Percentiles rank a stretch among this genome's conserved stretches.
Conservation (phyloP, 2,329 filamentous ascomycete genomes). For the Bertia moriformis region DNA sequence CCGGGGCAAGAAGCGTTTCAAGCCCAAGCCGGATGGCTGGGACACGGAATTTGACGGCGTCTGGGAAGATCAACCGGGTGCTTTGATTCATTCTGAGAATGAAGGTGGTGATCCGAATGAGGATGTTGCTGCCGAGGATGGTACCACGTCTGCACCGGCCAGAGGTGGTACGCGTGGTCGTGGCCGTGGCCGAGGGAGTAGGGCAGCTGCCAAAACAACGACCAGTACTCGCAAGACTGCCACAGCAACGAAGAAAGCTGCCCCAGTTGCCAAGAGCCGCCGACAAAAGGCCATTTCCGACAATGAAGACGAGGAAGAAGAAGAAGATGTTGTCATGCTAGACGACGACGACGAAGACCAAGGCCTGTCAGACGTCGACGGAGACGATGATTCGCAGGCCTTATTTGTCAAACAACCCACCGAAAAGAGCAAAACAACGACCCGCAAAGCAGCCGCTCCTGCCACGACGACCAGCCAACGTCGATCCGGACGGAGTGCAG, state of each 20-base stretch:
- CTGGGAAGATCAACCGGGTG: slow-evolving; percentile 21
- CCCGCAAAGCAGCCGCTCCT: background rate
- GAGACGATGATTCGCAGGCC: slow-evolving; percentile 31
- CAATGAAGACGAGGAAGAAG: slow-evolving; percentile 21
- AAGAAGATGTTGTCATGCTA: slow-evolving; percentile 17
- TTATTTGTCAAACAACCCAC: slow-evolving; percentile 38
- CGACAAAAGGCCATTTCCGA: slow-evolving; percentile 8
- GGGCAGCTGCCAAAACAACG: slow-evolving; percentile 5
- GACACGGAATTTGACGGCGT: slow-evolving; percentile 52
- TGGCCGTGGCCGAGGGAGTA: slow-evolving; percentile 4
- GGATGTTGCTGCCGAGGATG: slow-evolving; percentile 30
- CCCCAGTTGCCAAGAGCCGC: slow-evolving; percentile 20
- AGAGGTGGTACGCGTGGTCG: slow-evolving; percentile 1
- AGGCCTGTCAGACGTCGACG: slow-evolving; percentile 16
- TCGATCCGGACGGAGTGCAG: background rate
- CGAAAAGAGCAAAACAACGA: background rate
- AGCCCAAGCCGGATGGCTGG: slow-evolving; percentile 75
- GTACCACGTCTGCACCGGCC: slow-evolving; percentile 12
- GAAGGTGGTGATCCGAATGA: slow-evolving; percentile 28
- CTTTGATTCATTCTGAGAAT: slow-evolving; percentile 18
- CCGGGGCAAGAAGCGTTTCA: slow-evolving; percentile 73
- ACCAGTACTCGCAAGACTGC: slow-evolving; percentile 9
- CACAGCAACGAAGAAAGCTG: slow-evolving; percentile 13
- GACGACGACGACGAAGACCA: slow-evolving; percentile 23
- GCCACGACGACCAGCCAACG: background rate